phyloP scores from a whole-genome alignment of 371 early-diverging fungal species.

The Saksenaea oblongispora region DNA sequence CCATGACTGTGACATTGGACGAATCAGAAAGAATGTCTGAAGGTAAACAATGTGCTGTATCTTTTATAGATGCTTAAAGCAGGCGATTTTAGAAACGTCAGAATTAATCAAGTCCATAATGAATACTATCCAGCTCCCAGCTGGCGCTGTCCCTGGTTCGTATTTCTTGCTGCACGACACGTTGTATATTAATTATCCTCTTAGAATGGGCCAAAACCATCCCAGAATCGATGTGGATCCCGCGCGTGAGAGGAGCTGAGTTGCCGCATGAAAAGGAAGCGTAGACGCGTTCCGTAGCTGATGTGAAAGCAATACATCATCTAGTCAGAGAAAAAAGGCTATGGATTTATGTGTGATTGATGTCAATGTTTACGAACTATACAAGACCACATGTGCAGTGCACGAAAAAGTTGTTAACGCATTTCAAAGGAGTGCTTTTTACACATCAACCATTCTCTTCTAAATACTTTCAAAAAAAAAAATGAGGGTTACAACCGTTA shows the following conservation, averaged over 20 bases:
- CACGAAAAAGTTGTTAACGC: too few relatives aligned
- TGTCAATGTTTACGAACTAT: too few relatives aligned
- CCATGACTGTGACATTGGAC: conserved; percentile 20
- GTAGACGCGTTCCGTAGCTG: too few relatives aligned
- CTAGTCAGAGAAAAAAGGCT: too few relatives aligned
- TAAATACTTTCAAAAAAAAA: too few relatives aligned
- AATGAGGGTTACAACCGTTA: too few relatives aligned
- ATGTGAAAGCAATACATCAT: too few relatives aligned
- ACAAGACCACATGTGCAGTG: too few relatives aligned
- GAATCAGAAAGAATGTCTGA: conserved; percentile 18
- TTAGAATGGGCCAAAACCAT: conserved; percentile 43
- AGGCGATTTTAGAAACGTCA: conserved; percentile 27
- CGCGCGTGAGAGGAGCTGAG: not conserved
- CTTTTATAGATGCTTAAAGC: conserved; percentile 2
- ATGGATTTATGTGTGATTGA: too few relatives aligned
- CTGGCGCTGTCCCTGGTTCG: conserved; percentile 39
- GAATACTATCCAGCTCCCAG: conserved; percentile 33
- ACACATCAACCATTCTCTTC: too few relatives aligned
- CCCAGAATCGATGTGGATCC: conserved; percentile 44
- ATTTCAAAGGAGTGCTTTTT: too few relatives aligned
- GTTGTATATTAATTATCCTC: conserved; percentile 6
- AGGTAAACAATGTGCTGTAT: not conserved
- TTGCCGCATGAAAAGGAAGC: too few relatives aligned
- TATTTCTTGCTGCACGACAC: not conserved
- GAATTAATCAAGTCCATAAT: conserved; percentile 42